Conservation (phyloP, 192 early-diverging fungal species). For the Lobosporangium transversale region DNA sequence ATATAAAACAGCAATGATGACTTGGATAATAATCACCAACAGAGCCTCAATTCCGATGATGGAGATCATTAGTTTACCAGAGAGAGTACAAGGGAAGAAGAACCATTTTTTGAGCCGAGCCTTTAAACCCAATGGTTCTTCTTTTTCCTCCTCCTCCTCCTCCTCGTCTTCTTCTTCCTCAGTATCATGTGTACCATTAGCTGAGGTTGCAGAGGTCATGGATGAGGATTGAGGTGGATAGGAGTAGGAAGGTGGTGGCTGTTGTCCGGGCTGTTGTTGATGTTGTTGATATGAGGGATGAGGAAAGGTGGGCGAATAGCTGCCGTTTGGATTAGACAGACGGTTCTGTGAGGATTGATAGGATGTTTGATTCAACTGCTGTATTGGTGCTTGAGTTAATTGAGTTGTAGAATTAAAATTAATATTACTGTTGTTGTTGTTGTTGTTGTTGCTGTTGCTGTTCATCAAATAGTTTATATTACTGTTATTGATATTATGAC, state of each 20-base stretch:
- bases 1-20: conserved; percentile 30
- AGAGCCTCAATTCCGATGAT: conserved; percentile 33
- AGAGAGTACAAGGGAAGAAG: conserved; percentile 32
- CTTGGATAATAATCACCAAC: conserved; percentile 46
- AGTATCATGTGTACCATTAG: neutral
- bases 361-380: too few species aligned
- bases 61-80: conserved; percentile 27
- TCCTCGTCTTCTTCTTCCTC: neutral
- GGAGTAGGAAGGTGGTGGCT: conserved; percentile 20
- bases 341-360: neutral
- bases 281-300: neutral
- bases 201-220: neutral
- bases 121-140: neutral
- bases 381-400: neutral
- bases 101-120: conserved; percentile 8
- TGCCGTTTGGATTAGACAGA: conserved; percentile 5
- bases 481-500: neutral
- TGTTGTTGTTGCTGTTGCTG: conserved; percentile 6
- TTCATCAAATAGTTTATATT: conserved; percentile 5
- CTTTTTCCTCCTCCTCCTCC: neutral
- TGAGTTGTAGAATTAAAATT: neutral
- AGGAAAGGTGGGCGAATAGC: neutral
- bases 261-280: conserved; percentile 10
- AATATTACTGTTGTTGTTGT: conserved; percentile 1
- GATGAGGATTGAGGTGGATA: conserved; percentile 33